Base-by-base conservation (phyloP, 176 grass and related monocot species). In the Olyra latifolia region DNA sequence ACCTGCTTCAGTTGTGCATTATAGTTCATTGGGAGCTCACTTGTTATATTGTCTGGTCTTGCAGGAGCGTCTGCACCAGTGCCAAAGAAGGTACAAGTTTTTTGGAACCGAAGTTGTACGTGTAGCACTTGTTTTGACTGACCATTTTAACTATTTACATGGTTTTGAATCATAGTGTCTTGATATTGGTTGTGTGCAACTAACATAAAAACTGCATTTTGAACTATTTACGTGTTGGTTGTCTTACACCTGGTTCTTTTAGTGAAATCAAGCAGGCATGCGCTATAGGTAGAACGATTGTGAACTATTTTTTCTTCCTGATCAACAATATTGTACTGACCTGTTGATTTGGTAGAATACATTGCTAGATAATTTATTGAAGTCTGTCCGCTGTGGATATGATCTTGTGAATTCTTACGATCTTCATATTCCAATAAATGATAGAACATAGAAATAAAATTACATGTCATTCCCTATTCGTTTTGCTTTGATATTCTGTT, bases 51-150 rank as follows among this genome's bases (percentile, higher is more conserved):
- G 2, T 86, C 3, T 75, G 35, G 27, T 55, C 80, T 75, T 87
- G 46, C 68, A 90, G 88, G 88, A 87, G 25, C 45, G 7, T 3
- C 76, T 66, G 41, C 35, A 35, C n/a, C 74, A 35, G 29, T 50
- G 22, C 71, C 77, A 0, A 87, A 84, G 70, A 81, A 87, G 85
- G 89, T 91, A 88, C 54, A 71, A 43, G n/a, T 27, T 24, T 76
- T 77, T 28, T 77, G 17, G 5, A 76, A 38, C 25, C 52, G 1
- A 42, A 29, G n/a, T 48, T 64, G 10, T 41, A 65, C 24, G 11
- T 22, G 15, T 38, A 23, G 29, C 9, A 20, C 23, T 44, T 82
- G 13, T 10, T 76, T 50, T 73, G 22, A n/a, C 72, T 80, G 61
- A 49, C 38, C 55, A 1, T 16, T 72, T 57, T 43, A 35, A 44